Evolutionary conservation across 1,284 basidiomycete species (phyloP).

Genomic region (Puccinia polysora): DNA sequence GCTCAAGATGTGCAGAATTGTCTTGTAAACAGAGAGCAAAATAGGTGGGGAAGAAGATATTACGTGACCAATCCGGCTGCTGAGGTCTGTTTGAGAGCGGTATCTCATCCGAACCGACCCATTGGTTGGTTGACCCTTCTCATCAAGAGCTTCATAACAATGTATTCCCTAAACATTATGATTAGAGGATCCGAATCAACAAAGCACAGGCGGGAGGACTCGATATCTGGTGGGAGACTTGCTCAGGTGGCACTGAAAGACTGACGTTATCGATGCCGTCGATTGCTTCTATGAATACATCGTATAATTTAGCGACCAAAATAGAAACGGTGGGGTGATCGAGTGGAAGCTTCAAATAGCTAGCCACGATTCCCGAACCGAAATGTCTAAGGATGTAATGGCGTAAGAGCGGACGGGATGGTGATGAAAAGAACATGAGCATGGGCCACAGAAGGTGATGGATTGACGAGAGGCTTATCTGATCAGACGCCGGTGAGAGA

Average conservation of each 20-base stretch:
- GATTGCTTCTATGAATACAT: constrained; percentile 71
- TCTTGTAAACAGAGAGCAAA: background rate
- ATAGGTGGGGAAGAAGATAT: background rate
- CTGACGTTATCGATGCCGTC: constrained; percentile 85
- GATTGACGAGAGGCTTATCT: background rate
- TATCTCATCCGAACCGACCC: constrained; percentile 61
- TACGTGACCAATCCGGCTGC: constrained; percentile 65
- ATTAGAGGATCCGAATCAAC: background rate
- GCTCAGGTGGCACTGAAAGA: too few species aligned
- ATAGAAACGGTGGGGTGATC: constrained; percentile 65
- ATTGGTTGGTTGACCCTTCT: constrained; percentile 54
- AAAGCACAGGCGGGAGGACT: background rate
- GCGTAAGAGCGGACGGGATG: background rate
- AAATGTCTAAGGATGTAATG: constrained; percentile 73
- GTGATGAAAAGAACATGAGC: background rate
- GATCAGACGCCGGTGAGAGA: background rate
- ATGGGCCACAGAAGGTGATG: too few species aligned
- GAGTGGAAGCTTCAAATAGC: constrained; percentile 58
- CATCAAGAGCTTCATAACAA: constrained; percentile 58
- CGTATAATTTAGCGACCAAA: constrained; percentile 86
- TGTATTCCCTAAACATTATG: constrained; percentile 59
- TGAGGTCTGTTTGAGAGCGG: constrained; percentile 71
- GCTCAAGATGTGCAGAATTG: background rate
- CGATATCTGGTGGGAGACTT: too few species aligned
- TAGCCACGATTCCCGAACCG: constrained; percentile 78